Evolutionary conservation across 345 rosid genomes (phyloP).

Genomic region (Pugionium cornutum): DNA sequence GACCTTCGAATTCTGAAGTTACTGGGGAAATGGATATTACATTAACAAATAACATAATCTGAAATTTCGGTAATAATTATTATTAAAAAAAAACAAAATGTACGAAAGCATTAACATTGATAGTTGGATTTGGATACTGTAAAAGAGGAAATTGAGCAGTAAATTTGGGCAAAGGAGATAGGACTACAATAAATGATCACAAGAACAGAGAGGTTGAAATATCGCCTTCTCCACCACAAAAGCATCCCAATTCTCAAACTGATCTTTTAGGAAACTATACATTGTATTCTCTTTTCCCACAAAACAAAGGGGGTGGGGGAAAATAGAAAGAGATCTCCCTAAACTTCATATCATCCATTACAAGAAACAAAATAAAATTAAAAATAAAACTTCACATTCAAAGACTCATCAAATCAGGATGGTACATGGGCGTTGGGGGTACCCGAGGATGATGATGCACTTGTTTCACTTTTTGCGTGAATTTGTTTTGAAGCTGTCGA

Average conservation of each 20-base stretch:
- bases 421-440: slow-evolving; percentile 38
- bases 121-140: no score
- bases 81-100: no score
- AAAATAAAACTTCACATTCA: slow-evolving; percentile 13
- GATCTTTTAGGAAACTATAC: slow-evolving; percentile 23
- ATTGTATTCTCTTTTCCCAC: slow-evolving; percentile 30
- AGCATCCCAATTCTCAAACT: slow-evolving; percentile 25
- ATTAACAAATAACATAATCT: no score
- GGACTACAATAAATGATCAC: neutral
- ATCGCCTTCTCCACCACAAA: slow-evolving; percentile 6
- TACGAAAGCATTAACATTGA: no score
- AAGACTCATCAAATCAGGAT: slow-evolving; percentile 37
- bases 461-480: slow-evolving; percentile 50
- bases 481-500: slow-evolving; percentile 52
- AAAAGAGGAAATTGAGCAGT: no score
- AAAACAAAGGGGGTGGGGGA: slow-evolving; percentile 10
- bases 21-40: no score
- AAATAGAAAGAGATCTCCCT: slow-evolving; percentile 32
- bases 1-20: no score
- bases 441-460: slow-evolving; percentile 57
- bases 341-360: slow-evolving; percentile 21
- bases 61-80: no score
- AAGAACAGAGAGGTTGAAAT: slow-evolving; percentile 14
- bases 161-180: neutral
- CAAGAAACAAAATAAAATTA: neutral